These are phyloP conservation scores for Bathelium albidoporum DNA, from an alignment of 495 filamentous ascomycete genomes.

Conservation along the genomic window DNA sequence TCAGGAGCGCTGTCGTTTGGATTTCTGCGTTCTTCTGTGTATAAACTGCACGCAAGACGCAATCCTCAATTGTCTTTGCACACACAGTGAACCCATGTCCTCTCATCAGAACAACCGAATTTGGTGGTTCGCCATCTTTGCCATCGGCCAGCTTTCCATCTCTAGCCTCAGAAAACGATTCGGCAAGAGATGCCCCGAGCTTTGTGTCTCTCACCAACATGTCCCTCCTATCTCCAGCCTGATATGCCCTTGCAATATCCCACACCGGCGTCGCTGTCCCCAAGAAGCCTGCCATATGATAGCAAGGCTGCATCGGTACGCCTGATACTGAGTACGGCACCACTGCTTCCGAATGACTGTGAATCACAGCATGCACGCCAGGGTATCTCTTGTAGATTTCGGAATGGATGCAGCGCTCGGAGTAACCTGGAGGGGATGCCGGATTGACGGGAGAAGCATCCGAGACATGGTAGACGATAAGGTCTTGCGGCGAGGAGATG, in stretches of 20 bases:
- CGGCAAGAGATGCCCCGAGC: slow-evolving; percentile 29
- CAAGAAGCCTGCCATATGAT: slow-evolving; percentile 34
- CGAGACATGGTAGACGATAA: slow-evolving; percentile 35
- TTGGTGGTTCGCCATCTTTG: slow-evolving; percentile 8
- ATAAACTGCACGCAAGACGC: slow-evolving; percentile 37
- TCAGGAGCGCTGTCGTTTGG: slow-evolving; percentile 26
- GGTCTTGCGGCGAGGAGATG: slow-evolving; percentile 33
- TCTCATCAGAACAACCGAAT: slow-evolving; percentile 38
- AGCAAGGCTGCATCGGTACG: slow-evolving; percentile 30
- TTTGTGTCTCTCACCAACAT: slow-evolving; percentile 33
- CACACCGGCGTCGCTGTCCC: slow-evolving; percentile 23
- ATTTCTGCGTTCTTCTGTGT: slow-evolving; percentile 37
- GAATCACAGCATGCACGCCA: slow-evolving; percentile 35
- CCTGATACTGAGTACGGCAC: slow-evolving; percentile 36
- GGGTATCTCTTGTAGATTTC: slow-evolving; percentile 39
- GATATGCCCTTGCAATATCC: slow-evolving; percentile 27
- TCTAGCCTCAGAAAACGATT: slow-evolving; percentile 13
- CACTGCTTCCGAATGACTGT: slow-evolving; percentile 39
- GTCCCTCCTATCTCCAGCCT: slow-evolving; percentile 24
- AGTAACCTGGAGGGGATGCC: slow-evolving; percentile 27
- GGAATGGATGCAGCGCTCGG: slow-evolving; percentile 43
- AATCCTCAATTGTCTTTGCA: slow-evolving; percentile 31
- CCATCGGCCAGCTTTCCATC: slow-evolving; percentile 8
- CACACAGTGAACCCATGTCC: slow-evolving; percentile 40
- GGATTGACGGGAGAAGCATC: slow-evolving; percentile 33